Evolutionary conservation across 345 rosid genomes (phyloP).

Genomic region (Citrus inodora): DNA sequence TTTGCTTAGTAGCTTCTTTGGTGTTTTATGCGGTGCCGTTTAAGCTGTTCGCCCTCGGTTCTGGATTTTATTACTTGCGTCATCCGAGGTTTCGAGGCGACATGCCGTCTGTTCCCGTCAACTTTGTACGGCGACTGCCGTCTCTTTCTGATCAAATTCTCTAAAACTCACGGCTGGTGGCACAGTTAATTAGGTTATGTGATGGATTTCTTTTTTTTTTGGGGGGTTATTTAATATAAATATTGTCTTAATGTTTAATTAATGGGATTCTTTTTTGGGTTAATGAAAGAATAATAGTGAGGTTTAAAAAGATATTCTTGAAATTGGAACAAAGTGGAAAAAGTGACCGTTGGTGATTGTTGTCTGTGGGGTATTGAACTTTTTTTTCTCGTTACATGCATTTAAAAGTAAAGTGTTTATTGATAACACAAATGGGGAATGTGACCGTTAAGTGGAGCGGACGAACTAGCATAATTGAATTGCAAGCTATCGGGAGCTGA

Average conservation of each 20-base stretch:
- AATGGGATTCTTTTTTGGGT: neutral
- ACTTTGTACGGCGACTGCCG: slow-evolving; percentile 83
- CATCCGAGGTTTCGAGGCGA: slow-evolving; percentile 88
- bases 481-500: neutral
- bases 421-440: neutral
- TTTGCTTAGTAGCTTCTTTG: slow-evolving; percentile 64
- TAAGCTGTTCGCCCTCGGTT: slow-evolving; percentile 52
- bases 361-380: slow-evolving; percentile 5
- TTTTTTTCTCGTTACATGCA: neutral
- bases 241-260: slow-evolving; percentile 4
- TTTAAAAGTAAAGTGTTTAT: neutral
- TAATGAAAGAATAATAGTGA: neutral
- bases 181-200: neutral
- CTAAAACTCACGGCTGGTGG: slow-evolving; percentile 12
- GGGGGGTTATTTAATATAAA: neutral
- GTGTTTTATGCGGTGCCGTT: slow-evolving; percentile 72
- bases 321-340: neutral
- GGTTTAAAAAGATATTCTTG: neutral
- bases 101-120: slow-evolving; percentile 73
- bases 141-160: slow-evolving; percentile 78
- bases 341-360: slow-evolving; percentile 19
- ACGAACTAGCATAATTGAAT: neutral
- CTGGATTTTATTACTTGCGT: slow-evolving; percentile 67
- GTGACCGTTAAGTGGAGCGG: slow-evolving; percentile 10
- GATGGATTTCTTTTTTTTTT: too few relatives aligned